Conservation (phyloP, 495 filamentous ascomycete species). For the Talaromyces proteolyticus region DNA sequence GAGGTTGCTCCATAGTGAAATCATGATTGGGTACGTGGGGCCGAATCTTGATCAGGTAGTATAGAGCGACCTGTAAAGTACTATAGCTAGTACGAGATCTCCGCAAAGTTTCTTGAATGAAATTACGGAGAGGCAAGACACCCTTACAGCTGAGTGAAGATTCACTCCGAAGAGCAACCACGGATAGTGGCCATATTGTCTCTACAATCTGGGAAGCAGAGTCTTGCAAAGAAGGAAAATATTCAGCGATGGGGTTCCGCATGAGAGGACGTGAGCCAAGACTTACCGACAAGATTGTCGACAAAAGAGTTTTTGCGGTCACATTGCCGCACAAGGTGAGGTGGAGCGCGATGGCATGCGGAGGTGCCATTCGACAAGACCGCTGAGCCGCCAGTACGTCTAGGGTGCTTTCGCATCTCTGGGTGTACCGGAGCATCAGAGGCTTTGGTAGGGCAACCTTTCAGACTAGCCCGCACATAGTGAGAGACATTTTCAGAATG, state of each 20-base stretch:
- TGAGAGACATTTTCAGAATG: constrained; percentile 10
- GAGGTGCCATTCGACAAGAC: constrained; percentile 33
- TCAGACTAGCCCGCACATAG: constrained; percentile 22
- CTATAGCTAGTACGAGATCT: constrained; percentile 95
- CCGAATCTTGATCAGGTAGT: constrained; percentile 92
- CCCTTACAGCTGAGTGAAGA: constrained; percentile 47
- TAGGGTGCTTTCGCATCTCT: constrained; percentile 74
- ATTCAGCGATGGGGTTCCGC: constrained; percentile 15
- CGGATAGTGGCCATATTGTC: constrained; percentile 82
- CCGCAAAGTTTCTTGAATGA: constrained; percentile 95
- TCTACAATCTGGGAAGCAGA: constrained; percentile 96
- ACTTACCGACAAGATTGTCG: constrained; percentile 98
- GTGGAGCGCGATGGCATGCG: constrained; percentile 61
- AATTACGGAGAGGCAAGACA: constrained; percentile 85
- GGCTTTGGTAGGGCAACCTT: constrained; percentile 21
- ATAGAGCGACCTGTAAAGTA: constrained; percentile 92
- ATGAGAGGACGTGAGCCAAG: constrained; percentile 12
- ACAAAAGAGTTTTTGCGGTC: constrained; percentile 96
- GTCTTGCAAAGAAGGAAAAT: constrained; percentile 51
- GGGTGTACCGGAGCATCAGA: constrained; percentile 47
- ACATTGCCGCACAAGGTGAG: constrained; percentile 78
- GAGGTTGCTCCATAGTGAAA: constrained; percentile 82
- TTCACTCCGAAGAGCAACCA: constrained; percentile 40
- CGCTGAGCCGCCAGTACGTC: constrained; percentile 56
- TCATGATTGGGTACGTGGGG: constrained; percentile 77